These are phyloP conservation scores for Cyclanthera cordifolia DNA, from an alignment of 306 rosid genomes.

Conservation along the genomic window DNA sequence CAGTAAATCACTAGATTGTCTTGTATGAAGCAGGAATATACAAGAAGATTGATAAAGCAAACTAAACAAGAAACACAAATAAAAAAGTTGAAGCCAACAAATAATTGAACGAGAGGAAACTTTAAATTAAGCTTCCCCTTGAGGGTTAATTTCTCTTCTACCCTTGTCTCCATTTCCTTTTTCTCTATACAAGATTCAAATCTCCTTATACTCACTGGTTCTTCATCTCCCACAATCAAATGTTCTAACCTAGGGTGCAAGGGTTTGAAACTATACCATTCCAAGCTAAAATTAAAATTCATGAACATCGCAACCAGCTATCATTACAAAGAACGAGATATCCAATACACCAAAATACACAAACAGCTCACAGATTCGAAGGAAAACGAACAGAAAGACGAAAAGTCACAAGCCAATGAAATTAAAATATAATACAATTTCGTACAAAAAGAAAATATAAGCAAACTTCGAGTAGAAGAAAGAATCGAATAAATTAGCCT, in stretches of 20 bases:
- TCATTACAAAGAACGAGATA: not conserved
- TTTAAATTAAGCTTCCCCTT: not conserved
- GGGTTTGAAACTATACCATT: constrained; percentile 16
- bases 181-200: not conserved
- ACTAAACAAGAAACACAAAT: not conserved
- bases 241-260: constrained; percentile 7
- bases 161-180: too few relatives aligned
- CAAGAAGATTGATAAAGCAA: not conserved
- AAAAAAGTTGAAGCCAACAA: not conserved
- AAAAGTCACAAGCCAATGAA: not conserved
- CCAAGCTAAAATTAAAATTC: not conserved
- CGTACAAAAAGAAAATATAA: too few relatives aligned
- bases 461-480: not conserved
- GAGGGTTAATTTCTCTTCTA: not conserved
- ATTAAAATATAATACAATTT: not conserved
- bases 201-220: not conserved
- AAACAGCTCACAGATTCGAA: not conserved
- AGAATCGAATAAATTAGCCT: not conserved
- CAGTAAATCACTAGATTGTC: not conserved
- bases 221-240: not conserved
- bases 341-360: not conserved
- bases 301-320: not conserved
- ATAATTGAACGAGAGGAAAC: not conserved
- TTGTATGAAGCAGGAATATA: not conserved
- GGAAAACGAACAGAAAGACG: not conserved